Base-by-base conservation (phyloP, 257 asterid species). In the Nicotiana otophora region DNA sequence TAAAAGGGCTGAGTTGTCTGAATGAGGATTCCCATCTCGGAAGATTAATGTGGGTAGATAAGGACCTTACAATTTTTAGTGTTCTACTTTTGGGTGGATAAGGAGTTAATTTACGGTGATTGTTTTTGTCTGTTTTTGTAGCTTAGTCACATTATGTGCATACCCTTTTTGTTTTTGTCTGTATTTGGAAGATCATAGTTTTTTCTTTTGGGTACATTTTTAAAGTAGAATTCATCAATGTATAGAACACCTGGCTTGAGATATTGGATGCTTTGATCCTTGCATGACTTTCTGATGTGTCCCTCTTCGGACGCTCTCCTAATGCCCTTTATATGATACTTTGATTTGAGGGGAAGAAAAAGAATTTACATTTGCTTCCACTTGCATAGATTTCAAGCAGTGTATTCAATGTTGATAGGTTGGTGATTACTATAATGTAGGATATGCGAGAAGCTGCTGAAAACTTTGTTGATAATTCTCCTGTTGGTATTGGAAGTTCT, bases 371-470 rank as follows among this genome's bases (percentile, higher is more conserved):
- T 23, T 46, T 72, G 8, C 61, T 72, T 2, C 54, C 55, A 5
- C 9, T 0, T 53, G 62, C 58, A 46, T 72, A 46, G 39, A 72
- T 12, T 42, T 70, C 61, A 12, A 23, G 51, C 60, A 72, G 39
- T n/a, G 12, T 58, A 7, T 17, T 55, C 31, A 55, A 26, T 67
- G 57, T 28, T 19, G 75, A 80, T 62, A 58, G 68, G 78, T 70
- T 80, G 58, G 46, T 81, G 36, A 46, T 72, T 14, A 14, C 61
- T 81, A 78, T 15, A 61, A 81, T 67, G 77, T 88, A 89, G 92
- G 85, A 84, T 28, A 65, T 85, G 67, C 79, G 80, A 66, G 92
- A 85, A 84, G 83, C 87, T 85, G 30, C 86, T 63, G 88, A 82
- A 42, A 84, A 84, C 69, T 81, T 85, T 10, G 85, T 79, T 55